Evolutionary conservation across 1,284 basidiomycete species (phyloP), one percentile per base, ranked within the genome.

Genomic region (Ceratobasidium theobromae): DNA sequence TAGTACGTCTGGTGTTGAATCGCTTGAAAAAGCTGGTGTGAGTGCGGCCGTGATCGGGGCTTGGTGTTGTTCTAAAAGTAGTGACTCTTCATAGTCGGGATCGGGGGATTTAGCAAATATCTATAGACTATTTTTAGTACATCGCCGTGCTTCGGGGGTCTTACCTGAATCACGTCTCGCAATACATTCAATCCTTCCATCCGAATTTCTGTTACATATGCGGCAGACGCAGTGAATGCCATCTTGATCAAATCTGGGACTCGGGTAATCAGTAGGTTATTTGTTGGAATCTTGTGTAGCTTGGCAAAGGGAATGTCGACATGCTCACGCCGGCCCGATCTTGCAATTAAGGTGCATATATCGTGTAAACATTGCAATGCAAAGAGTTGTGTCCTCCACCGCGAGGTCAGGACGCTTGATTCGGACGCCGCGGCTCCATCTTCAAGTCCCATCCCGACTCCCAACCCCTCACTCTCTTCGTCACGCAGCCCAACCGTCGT

Each of bases 351-450:
- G 0, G 80, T 79, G 71, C 97, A 93, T 16, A 98, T 94, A 65
- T 87, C 86, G 76, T 98, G 95, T 57, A 99, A 76, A 74, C 97
- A 99, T 71, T 91, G 86, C 57, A 99, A 77, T 0, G 97, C 93
- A 75, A 99, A 99, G 3, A 98, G 80, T 72, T 98, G 97, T 0
- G 97, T 99, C 69, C 96, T 82, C 97, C 97, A 99, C 45, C 95
- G 84, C 23, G 93, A 94, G 1, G 87, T 92, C 4, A 77, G 64
- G 57, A 73, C 53, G 2, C 55, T 74, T 3, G 75, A 74, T 23
- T 46, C 57, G 3, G 70, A 53, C 25, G 71, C 72, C 3, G 75
- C 76, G 49, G 80, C 77, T 68, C 81, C 74, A 62, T 72, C 75
- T 72, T 72, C 67, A 79, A 80, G 1, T 82, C 84, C 35, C 41